A percentile compares a stretch with the other conserved stretches of the same genome.
These are phyloP conservation scores for Phytopythium kandeliae DNA, from an alignment of 352 stramenopile species.

Conservation along the genomic window DNA sequence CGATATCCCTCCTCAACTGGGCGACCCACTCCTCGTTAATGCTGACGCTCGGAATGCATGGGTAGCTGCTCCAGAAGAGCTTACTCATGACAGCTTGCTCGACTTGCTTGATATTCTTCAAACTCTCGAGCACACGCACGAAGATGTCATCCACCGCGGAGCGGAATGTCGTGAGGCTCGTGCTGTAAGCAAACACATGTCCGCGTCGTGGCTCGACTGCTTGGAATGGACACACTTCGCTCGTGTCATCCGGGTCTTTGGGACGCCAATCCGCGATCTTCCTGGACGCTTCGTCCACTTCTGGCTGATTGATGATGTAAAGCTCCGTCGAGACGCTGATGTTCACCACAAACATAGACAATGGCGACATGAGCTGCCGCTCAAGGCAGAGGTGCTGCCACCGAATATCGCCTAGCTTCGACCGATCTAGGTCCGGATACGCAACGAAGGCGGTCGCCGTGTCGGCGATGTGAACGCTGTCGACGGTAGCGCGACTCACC, in stretches of 20 bases:
- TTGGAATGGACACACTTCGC: slow-evolving; percentile 50
- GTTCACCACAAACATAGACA: slow-evolving; percentile 70
- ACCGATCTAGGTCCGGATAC: slow-evolving; percentile 57
- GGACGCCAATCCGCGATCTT: slow-evolving; percentile 52
- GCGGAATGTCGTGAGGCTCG: slow-evolving; percentile 56
- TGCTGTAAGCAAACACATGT: slow-evolving; percentile 63
- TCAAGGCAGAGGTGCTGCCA: slow-evolving; percentile 79
- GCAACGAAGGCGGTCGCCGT: slow-evolving; percentile 63
- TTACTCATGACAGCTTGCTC: slow-evolving; percentile 93
- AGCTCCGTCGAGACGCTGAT: slow-evolving; percentile 65
- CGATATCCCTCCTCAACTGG: slow-evolving; percentile 47
- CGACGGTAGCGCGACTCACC: slow-evolving; percentile 44
- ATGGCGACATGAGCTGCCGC: slow-evolving; percentile 44
- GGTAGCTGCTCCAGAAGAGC: slow-evolving; percentile 93
- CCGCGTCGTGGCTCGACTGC: slow-evolving; percentile 39
- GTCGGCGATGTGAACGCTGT: slow-evolving; percentile 67
- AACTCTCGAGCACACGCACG: slow-evolving; percentile 71
- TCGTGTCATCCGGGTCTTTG: slow-evolving; percentile 64
- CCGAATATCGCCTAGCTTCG: slow-evolving; percentile 59
- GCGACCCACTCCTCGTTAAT: slow-evolving; percentile 84
- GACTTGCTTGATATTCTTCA: slow-evolving; percentile 83
- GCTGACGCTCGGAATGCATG: slow-evolving; percentile 79
- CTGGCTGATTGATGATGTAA: slow-evolving; percentile 70
- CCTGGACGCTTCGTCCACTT: slow-evolving; percentile 45
- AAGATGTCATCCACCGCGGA: slow-evolving; percentile 58